Conservation (phyloP, 1,284 basidiomycete genomes). For the Earliella scabrosa region DNA sequence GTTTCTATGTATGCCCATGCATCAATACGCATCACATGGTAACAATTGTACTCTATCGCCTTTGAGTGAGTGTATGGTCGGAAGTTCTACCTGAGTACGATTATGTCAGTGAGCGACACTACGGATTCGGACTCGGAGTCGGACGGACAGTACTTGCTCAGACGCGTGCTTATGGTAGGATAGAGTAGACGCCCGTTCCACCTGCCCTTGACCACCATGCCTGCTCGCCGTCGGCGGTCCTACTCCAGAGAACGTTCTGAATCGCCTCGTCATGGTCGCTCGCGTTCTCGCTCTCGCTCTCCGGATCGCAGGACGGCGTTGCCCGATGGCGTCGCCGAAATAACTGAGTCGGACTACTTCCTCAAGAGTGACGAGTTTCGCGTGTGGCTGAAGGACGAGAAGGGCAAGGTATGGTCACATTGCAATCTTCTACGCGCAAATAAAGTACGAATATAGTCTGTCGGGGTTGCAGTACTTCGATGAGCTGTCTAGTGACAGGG, state of each 20-base stretch:
- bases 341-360: conserved; percentile 79
- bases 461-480: conserved; percentile 72
- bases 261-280: conserved; percentile 27
- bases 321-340: conserved; percentile 56
- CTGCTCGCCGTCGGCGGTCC: conserved; percentile 30
- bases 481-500: conserved; percentile 73
- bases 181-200: not conserved
- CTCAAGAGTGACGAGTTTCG: conserved; percentile 78
- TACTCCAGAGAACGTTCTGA: conserved; percentile 28
- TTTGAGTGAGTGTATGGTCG: not conserved
- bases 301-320: conserved; percentile 47
- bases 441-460: not conserved
- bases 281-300: conserved; percentile 44
- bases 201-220: conserved; percentile 24
- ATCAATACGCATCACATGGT: conserved; percentile 37
- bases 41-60: conserved; percentile 24
- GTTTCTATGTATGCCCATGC: conserved; percentile 35
- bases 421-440: not conserved
- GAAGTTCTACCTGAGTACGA: not conserved
- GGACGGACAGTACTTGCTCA: no score
- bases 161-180: no score
- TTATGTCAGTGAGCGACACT: no score
- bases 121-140: no score
- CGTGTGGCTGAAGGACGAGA: conserved; percentile 79
- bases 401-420: conserved; percentile 59